Evolutionary conservation across 2,329 filamentous ascomycete species (phyloP).

Genomic region (Dendryphion nanum): DNA sequence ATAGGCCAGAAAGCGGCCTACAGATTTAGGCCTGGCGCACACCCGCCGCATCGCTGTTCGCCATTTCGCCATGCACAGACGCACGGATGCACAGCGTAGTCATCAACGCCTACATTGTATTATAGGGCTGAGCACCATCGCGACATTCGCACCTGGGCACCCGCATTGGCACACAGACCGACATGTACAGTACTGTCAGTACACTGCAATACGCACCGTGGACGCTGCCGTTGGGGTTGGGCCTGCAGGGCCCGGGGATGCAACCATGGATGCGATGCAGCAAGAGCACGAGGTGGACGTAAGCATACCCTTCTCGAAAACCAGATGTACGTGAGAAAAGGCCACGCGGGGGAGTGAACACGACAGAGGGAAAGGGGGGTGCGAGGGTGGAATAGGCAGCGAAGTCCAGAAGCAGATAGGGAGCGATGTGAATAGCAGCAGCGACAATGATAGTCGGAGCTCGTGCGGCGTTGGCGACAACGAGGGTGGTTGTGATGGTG

Average conservation of each 20-base stretch:
- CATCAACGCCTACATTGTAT: constrained; percentile 4
- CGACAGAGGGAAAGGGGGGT: constrained; percentile 2
- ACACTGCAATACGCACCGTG: no score
- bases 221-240: constrained; percentile 8
- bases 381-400: constrained; percentile 1
- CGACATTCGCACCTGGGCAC: no score
- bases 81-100: constrained; percentile 6
- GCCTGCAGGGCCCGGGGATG: constrained; percentile 1
- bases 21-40: constrained; percentile 7
- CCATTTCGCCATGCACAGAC: no score
- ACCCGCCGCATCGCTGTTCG: no score
- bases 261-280: no score
- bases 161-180: no score
- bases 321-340: neutral
- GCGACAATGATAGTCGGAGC: neutral
- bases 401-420: no score
- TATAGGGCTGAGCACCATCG: constrained; percentile 10
- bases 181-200: no score
- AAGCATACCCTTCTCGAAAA: constrained; percentile 17
- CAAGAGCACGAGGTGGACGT: constrained; percentile 10
- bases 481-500: neutral
- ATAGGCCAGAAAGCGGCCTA: constrained; percentile 25
- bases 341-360: constrained; percentile 1
- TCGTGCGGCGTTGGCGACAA: neutral
- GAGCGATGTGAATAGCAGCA: no score